Evolutionary conservation across 208 protist genomes (phyloP).

Genomic region (Hexamita inflata): DNA sequence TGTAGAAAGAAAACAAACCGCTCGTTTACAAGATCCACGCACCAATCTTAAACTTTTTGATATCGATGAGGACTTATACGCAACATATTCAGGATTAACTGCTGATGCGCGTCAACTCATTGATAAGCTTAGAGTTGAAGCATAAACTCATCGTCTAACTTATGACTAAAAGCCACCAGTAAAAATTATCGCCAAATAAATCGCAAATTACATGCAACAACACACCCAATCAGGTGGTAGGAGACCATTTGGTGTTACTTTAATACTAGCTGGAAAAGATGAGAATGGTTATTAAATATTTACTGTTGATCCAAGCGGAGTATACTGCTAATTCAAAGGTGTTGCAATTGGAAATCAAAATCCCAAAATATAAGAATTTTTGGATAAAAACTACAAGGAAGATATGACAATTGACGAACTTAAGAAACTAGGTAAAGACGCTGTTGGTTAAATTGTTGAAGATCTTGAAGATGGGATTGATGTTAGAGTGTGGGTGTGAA

Average conservation of each 20-base stretch:
- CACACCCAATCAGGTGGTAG: conserved; percentile 15
- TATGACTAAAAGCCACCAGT: background rate
- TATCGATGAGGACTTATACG: conserved; percentile 30
- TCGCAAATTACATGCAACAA: background rate
- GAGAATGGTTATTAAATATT: background rate
- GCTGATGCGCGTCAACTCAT: conserved; percentile 35
- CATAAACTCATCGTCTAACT: background rate
- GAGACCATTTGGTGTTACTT: background rate
- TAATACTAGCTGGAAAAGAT: conserved; percentile 5
- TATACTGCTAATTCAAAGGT: background rate
- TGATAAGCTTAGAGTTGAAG: background rate
- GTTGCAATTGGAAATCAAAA: conserved; percentile 18
- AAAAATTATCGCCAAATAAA: background rate
- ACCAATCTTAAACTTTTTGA: conserved; percentile 30
- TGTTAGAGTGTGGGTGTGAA: no score
- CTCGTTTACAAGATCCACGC: conserved; percentile 34
- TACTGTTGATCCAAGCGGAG: conserved; percentile 3
- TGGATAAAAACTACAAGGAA: conserved; percentile 3
- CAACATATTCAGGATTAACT: conserved; percentile 36
- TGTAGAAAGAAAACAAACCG: conserved; percentile 34
- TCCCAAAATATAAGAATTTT: conserved; percentile 2
- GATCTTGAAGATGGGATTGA: no score
- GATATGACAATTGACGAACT: no score
- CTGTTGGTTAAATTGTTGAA: no score
- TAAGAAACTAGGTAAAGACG: no score